Conservation (phyloP, 2,329 filamentous ascomycete genomes). For the Pseudocercospora fijiensis region DNA sequence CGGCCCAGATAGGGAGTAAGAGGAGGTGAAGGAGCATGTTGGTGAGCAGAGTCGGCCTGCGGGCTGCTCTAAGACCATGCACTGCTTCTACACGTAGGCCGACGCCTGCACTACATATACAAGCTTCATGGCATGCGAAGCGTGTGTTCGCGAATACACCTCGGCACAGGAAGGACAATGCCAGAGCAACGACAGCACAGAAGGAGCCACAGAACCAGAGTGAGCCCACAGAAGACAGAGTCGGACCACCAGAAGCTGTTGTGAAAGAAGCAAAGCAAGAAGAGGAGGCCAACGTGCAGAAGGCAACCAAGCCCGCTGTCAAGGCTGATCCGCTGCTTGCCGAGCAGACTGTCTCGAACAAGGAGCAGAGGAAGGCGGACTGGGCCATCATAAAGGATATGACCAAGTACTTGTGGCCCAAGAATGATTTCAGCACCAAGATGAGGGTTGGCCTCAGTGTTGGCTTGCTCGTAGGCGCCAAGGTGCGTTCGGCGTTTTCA, state of each 20-base stretch:
- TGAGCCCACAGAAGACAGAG: constrained; percentile 31
- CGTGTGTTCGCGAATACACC: constrained; percentile 48
- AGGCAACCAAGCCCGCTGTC: constrained; percentile 33
- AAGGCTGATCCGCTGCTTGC: constrained; percentile 60
- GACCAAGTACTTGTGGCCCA: constrained; percentile 94
- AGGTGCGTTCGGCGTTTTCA: constrained; percentile 54
- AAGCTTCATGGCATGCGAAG: constrained; percentile 26
- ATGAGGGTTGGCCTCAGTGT: constrained; percentile 83
- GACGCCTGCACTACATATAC: constrained; percentile 18
- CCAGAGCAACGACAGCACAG: constrained; percentile 30
- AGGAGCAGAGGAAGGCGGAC: constrained; percentile 92
- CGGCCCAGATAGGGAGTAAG: not conserved
- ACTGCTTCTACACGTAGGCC: constrained; percentile 12
- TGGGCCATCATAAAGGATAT: constrained; percentile 99
- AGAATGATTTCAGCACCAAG: constrained; percentile 77
- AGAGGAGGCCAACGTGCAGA: constrained; percentile 29
- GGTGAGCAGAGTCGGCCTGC: constrained; percentile 30
- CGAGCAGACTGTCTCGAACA: constrained; percentile 64
- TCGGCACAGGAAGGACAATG: constrained; percentile 46
- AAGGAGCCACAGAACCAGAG: constrained; percentile 31
- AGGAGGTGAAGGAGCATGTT: constrained; percentile 26
- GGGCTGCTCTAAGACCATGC: constrained; percentile 26
- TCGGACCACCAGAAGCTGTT: constrained; percentile 40
- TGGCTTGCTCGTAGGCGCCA: constrained; percentile 78
- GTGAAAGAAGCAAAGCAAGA: not conserved